A percentile compares a stretch with the other conserved stretches of the same genome.
Conservation (phyloP, 2,329 filamentous ascomycete species). For the Huntiella moniliformis region DNA sequence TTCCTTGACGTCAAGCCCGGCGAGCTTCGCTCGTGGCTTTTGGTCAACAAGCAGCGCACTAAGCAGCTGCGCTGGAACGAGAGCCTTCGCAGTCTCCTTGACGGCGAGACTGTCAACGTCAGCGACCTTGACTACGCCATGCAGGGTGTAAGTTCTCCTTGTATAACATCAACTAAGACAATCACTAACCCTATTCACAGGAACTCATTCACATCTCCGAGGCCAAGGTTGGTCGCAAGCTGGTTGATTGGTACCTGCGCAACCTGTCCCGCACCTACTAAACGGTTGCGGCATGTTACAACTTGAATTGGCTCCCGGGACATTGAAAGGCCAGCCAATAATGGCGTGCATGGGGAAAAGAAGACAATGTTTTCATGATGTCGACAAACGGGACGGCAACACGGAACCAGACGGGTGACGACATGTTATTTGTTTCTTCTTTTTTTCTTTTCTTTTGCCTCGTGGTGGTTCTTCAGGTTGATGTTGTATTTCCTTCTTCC, state of each 20-base stretch:
- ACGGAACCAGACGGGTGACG: constrained; percentile 1
- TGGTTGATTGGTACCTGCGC: constrained; percentile 97
- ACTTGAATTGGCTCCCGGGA: neutral
- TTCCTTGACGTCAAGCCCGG: constrained; percentile 97
- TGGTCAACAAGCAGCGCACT: constrained; percentile 97
- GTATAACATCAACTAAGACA: neutral
- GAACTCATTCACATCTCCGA: constrained; percentile 98
- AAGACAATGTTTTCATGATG: neutral
- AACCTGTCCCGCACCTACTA: constrained; percentile 91
- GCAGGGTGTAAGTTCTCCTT: constrained; percentile 54
- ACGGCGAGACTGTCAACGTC: constrained; percentile 81
- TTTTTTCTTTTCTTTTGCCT: neutral
- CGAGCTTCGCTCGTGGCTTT: constrained; percentile 77
- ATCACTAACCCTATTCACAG: constrained; percentile 22
- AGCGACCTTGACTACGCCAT: constrained; percentile 95
- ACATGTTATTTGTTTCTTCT: constrained; percentile 3
- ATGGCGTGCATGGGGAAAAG: neutral
- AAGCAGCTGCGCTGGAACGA: constrained; percentile 88
- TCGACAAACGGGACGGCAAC: neutral
- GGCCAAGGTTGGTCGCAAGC: constrained; percentile 89
- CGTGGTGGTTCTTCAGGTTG: neutral
- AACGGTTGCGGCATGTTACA: constrained; percentile 12
- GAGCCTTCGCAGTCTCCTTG: constrained; percentile 61
- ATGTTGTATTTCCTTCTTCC: neutral
- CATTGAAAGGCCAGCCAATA: neutral